phyloP scores from a whole-genome alignment of 2,329 filamentous ascomycete species.

The Aspergillus pseudotamarii region DNA sequence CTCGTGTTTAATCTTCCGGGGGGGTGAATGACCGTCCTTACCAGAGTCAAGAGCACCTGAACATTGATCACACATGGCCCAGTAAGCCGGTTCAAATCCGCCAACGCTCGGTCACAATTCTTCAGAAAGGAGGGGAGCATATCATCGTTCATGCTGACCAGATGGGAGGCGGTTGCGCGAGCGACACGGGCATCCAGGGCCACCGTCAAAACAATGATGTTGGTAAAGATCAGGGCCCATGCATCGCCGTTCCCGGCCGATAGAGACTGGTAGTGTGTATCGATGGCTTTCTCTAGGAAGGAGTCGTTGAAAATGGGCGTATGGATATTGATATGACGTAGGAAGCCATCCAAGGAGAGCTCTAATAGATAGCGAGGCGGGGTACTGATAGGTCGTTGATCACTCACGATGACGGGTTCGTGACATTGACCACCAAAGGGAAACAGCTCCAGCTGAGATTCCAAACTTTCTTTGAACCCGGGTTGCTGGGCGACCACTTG shows the following conservation, averaged over 20 bases:
- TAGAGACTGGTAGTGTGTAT: not conserved
- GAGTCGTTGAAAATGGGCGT: not conserved
- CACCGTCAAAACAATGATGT: not conserved
- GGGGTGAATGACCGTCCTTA: not conserved
- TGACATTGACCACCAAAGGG: not conserved
- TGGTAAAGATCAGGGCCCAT: not conserved
- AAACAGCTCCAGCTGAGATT: not conserved
- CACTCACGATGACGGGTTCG: not conserved
- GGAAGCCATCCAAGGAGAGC: not conserved
- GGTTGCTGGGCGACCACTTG: not conserved
- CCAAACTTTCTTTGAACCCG: not conserved
- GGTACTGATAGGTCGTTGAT: not conserved
- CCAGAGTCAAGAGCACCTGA: not conserved
- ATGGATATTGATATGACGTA: not conserved
- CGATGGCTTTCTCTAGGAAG: not conserved
- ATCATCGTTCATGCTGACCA: not conserved
- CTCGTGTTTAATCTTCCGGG: not conserved
- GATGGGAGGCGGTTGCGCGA: not conserved
- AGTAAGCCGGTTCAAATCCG: not conserved
- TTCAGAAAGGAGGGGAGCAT: conserved; percentile 3
- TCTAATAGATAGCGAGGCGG: not conserved
- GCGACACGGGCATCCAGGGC: not conserved
- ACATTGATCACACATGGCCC: not conserved
- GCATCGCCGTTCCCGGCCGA: not conserved
- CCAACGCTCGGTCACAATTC: conserved; percentile 1